Conservation (phyloP, 1,284 basidiomycete genomes). For the Salmacisia buchloeana region DNA sequence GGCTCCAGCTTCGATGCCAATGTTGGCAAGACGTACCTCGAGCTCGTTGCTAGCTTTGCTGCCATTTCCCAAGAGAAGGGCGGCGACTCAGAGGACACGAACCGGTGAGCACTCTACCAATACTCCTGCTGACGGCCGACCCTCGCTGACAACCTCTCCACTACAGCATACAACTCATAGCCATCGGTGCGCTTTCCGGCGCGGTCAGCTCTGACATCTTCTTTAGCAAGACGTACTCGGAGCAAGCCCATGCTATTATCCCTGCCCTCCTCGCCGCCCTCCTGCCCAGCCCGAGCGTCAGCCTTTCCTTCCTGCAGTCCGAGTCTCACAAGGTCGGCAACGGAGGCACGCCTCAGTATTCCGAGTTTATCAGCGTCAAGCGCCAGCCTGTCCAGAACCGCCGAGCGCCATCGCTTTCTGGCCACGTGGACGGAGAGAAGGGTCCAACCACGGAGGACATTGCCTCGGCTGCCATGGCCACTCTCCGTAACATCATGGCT, state of each 20-base stretch:
- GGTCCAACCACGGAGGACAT: slow-evolving; percentile 73
- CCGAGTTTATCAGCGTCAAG: slow-evolving; percentile 67
- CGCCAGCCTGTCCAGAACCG: slow-evolving; percentile 66
- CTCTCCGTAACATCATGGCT: slow-evolving; percentile 66
- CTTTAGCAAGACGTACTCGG: slow-evolving; percentile 70
- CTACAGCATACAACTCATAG: slow-evolving; percentile 72
- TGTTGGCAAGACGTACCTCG: slow-evolving; percentile 65
- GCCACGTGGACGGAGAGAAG: slow-evolving; percentile 78
- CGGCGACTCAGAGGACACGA: slow-evolving; percentile 14
- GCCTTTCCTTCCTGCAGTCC: slow-evolving; percentile 61
- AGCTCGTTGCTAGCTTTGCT: slow-evolving; percentile 66
- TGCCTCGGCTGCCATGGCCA: slow-evolving; percentile 66
- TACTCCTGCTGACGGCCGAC: slow-evolving; percentile 31
- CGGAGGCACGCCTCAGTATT: slow-evolving; percentile 60
- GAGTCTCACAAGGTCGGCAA: slow-evolving; percentile 62
- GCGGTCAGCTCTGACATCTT: slow-evolving; percentile 79
- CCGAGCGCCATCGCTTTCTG: slow-evolving; percentile 76
- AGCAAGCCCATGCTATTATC: slow-evolving; percentile 68
- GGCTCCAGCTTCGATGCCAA: slow-evolving; percentile 60
- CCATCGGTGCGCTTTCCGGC: slow-evolving; percentile 73
- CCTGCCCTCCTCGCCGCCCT: slow-evolving; percentile 69
- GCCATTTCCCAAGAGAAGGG: slow-evolving; percentile 53
- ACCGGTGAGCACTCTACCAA: slow-evolving; percentile 53
- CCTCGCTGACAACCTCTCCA: background rate
- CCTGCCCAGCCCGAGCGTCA: slow-evolving; percentile 56